Base-by-base conservation (phyloP, 176 grass and related monocot genomes). In the Bonia amplexicaulis region DNA sequence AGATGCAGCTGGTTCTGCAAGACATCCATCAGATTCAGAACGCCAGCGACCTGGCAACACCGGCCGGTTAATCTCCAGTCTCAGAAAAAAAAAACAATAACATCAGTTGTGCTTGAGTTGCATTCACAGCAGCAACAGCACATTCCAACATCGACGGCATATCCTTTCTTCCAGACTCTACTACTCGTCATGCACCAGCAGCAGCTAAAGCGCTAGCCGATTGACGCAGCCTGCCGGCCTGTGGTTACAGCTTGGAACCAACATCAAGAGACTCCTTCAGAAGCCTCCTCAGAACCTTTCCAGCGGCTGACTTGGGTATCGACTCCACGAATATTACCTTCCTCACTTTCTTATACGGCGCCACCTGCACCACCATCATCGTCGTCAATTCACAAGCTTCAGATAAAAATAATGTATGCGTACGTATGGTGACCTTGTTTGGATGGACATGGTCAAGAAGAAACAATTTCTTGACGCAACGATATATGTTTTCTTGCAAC, bases 261-360 rank as follows among this genome's bases (percentile, higher is more conserved):
- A 51, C 12, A 12, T 7, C 52, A 44, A 87, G 67, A 37, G 78
- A 82, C 4, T 69, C 86, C 69, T 84, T 93, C 79, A 98, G 90
- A 73, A 92, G 61, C 85, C 93, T 85, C 79, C 91, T 91, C 6
- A 95, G 79, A 85, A 95, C 74, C 78, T 98, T 98, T 68, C 96
- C 96, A 65, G 93, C 84, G 26, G 91, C 67, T 12, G 96, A 98
- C 69, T 66, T 93, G 39, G 96, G 96, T 59, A 98, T 88, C 16
- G 96, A 90, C 84, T 95, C 80, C 79, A 98, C 89, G 78, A 98
- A 98, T 57, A 94, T 67, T 42, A 98, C 96, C 86, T 89, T 92
- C 57, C 96, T 91, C 35, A 95, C 89, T 84, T 93, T 95, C 87
- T 98, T 98, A 63, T 93, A 95, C 52, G 93, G 78, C 60, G 93